Evolutionary conservation across 306 rosid genomes (phyloP).

Genomic region (Inga oerstediana): DNA sequence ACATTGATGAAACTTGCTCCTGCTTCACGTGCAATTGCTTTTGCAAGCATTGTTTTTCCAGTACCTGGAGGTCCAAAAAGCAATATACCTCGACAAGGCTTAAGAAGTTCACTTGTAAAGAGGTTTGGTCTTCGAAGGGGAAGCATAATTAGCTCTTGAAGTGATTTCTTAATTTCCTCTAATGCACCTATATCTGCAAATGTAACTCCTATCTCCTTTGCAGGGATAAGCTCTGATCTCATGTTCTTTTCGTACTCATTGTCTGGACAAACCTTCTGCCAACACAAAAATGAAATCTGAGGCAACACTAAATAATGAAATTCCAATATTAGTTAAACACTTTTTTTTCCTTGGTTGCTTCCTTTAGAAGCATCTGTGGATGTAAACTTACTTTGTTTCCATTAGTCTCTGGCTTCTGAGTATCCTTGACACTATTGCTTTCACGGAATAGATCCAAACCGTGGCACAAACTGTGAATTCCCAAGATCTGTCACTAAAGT

Average conservation of each 20-base stretch:
- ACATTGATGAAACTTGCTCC: neutral
- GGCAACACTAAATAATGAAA: neutral
- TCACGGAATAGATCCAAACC: neutral
- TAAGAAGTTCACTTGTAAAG: neutral
- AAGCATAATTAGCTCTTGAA: neutral
- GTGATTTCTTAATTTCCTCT: neutral
- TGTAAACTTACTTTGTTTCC: neutral
- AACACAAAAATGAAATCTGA: neutral
- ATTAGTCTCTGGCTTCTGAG: neutral
- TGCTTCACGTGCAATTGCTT: constrained; percentile 70
- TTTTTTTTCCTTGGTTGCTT: neutral
- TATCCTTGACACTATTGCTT: neutral
- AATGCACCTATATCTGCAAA: neutral
- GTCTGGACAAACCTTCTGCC: neutral
- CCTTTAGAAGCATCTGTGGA: neutral
- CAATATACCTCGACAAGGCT: constrained; percentile 71
- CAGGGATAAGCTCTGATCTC: neutral
- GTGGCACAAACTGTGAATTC: neutral
- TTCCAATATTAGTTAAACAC: neutral
- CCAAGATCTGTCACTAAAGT: neutral
- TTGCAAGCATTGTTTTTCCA: constrained; percentile 97
- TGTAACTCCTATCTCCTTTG: neutral
- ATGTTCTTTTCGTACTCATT: neutral
- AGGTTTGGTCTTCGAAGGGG: neutral
- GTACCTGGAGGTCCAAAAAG: constrained; percentile 98